Percentiles rank a stretch among this genome's conserved stretches.
Evolutionary conservation across 306 rosid species (phyloP).

Genomic region (Casuarina equisetifolia): DNA sequence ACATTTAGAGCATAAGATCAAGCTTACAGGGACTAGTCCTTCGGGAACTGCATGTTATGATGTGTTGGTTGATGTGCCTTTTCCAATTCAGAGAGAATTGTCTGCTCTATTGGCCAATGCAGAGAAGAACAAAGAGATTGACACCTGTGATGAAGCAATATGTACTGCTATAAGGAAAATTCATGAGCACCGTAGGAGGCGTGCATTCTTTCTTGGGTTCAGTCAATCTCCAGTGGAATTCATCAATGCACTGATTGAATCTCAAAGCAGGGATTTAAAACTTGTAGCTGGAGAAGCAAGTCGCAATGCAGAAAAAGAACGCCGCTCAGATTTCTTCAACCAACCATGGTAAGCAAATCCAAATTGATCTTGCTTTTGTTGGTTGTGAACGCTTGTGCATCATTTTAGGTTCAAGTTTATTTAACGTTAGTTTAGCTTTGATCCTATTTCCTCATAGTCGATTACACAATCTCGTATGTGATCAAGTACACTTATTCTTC

Average conservation of each 20-base stretch:
- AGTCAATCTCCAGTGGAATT: constrained; percentile 98
- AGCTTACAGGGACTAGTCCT: constrained; percentile 86
- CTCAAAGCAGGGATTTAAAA: constrained; percentile 94
- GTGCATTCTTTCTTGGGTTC: constrained; percentile 95
- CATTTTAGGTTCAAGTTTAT: background rate
- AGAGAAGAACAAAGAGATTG: constrained; percentile 96
- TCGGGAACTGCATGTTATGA: constrained; percentile 95
- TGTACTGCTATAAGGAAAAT: constrained; percentile 84
- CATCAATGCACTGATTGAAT: constrained; percentile 83
- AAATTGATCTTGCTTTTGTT: background rate
- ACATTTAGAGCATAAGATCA: constrained; percentile 86
- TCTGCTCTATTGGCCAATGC: constrained; percentile 79
- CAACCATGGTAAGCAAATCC: constrained; percentile 79
- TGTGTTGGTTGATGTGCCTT: constrained; percentile 88
- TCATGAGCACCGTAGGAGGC: constrained; percentile 92
- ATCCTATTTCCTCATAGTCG: background rate
- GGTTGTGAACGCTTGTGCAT: background rate
- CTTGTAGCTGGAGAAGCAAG: constrained; percentile 87
- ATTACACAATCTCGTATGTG: background rate
- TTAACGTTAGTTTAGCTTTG: background rate
- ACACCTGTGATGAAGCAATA: constrained; percentile 86
- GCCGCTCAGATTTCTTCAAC: constrained; percentile 85
- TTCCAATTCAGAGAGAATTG: constrained; percentile 92
- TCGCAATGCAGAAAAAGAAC: constrained; percentile 86
- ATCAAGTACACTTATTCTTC: background rate